Evolutionary conservation across 805 yeast genomes (phyloP), one percentile per base, ranked within the genome.

Genomic region (Metschnikowia baotianmanensis): DNA sequence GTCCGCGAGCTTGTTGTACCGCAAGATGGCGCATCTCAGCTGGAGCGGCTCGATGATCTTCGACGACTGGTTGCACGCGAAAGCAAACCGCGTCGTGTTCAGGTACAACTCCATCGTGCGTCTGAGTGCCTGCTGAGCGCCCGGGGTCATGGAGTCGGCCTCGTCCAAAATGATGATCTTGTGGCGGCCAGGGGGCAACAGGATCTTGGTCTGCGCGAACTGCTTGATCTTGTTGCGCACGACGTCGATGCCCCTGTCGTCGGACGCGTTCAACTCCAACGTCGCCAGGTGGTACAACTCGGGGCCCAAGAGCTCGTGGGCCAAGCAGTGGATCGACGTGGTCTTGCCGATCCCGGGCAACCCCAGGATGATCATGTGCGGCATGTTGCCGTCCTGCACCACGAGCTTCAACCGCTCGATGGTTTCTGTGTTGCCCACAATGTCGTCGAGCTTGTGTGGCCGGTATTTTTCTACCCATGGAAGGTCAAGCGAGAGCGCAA

Each of bases 321-420:
- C 97, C 21, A 93, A 74, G 66, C 97, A 90, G 46, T 86, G 86
- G 5, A 93, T 79, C 2, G 96, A 84, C 0, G 99, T 93, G 2
- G 99, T 93, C 61, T 93, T 93, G 30, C 99, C 99, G 41, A 93
- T 91, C 52, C 99, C 99, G 2, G 99, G 99, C 33, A 88, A 67
- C 3, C 99, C 96, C n/a, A 93, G 83, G 32, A 93, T 85, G 53
- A 93, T 90, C 77, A 93, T 71, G 64, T 93, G 96, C 1, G 99
- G 98, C 87, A 93, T 84, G 63, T 93, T 93, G 23, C 99, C 99
- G 55, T 90, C 96, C 34, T 76, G 65, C 5, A 95, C 96, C 37
- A 93, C 90, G 45, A 87, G 77, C 54, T 83, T 78, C 40, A 93
- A 71, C 27, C 97, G 75, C 46, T 83, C 88, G 4, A 93, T 76